Evolutionary conservation across 2,329 filamentous ascomycete genomes (phyloP).

Genomic region (Aspergillus pseudotamarii): DNA sequence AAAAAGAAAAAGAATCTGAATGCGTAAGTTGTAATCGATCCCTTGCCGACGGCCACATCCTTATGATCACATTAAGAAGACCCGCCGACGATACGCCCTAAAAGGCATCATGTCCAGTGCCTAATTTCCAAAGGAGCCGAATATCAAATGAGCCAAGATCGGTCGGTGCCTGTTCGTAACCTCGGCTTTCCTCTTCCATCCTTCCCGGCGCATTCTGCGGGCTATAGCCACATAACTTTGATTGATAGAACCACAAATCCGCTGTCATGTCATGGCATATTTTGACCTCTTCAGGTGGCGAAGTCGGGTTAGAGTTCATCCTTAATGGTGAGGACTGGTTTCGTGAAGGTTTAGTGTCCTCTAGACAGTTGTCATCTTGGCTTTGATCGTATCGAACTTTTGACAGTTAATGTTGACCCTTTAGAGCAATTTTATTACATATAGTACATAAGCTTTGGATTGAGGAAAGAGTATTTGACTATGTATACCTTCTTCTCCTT

Average conservation of each 20-base stretch:
- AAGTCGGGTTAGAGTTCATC: background rate
- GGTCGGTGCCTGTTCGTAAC: background rate
- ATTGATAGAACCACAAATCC: background rate
- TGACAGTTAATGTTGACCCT: background rate
- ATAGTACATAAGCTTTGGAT: background rate
- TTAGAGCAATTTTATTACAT: background rate
- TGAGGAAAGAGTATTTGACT: background rate
- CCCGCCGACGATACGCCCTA: background rate
- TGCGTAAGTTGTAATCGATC: background rate
- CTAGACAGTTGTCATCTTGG: background rate
- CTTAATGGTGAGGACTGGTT: background rate
- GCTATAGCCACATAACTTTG: background rate
- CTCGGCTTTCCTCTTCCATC: conserved; percentile 24
- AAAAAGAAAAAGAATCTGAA: background rate
- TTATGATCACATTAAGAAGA: background rate
- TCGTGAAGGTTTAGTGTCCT: background rate
- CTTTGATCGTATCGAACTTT: background rate
- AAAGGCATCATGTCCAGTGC: background rate
- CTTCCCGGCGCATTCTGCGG: conserved; percentile 10
- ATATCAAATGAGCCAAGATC: background rate
- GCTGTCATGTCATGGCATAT: background rate
- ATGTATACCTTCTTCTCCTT: no score
- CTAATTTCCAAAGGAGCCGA: background rate
- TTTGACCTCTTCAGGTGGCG: background rate
- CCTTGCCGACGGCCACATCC: background rate